phyloP scores from a whole-genome alignment of 192 early-diverging fungal species.

The Jimgerdemannia lactiflua region DNA sequence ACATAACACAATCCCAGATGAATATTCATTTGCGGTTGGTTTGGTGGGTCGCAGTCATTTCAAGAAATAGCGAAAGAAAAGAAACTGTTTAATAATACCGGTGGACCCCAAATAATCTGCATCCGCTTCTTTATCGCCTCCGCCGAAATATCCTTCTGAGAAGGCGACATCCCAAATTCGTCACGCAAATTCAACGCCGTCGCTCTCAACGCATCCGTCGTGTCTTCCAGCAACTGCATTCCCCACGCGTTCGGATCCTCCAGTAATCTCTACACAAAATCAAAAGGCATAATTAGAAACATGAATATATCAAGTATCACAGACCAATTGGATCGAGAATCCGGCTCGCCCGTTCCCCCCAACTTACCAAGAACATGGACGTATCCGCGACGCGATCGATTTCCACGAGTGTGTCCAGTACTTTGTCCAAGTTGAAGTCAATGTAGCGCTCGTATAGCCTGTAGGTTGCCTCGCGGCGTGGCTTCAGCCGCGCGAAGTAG shows the following conservation, averaged over 20 bases:
- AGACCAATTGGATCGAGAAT: no score
- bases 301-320: no score
- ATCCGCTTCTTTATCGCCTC: constrained; percentile 29
- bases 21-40: no score
- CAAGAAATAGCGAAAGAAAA: not conserved
- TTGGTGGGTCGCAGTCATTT: not conserved
- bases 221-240: constrained; percentile 3
- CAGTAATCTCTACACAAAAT: constrained; percentile 24
- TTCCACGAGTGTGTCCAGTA: constrained; percentile 2
- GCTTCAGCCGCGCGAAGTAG: not conserved
- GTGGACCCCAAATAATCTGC: constrained; percentile 50
- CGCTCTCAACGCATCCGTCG: constrained; percentile 22
- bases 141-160: constrained; percentile 37
- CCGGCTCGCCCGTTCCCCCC: no score
- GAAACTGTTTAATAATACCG: constrained; percentile 20
- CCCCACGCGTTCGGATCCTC: constrained; percentile 44
- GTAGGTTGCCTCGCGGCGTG: not conserved
- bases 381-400: constrained; percentile 14
- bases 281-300: no score
- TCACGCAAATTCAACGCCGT: constrained; percentile 26
- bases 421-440: constrained; percentile 27
- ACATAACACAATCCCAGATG: no score
- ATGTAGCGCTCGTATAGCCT: constrained; percentile 20
- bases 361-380: constrained; percentile 14
- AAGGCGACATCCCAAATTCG: constrained; percentile 39